phyloP scores from a whole-genome alignment of 495 filamentous ascomycete species.

The Daldinia grandis region DNA sequence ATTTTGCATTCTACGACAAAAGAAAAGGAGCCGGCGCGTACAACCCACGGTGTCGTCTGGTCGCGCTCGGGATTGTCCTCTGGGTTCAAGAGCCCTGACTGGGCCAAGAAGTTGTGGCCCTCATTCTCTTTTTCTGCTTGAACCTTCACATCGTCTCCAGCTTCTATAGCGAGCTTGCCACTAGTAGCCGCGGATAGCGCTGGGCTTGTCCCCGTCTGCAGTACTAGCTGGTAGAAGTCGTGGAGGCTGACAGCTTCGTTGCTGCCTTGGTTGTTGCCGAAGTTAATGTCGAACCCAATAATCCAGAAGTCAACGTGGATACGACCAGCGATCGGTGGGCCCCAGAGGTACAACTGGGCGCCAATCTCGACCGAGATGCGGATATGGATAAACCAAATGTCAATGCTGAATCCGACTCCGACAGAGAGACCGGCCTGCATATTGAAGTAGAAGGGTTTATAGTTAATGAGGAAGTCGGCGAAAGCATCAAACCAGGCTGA shows the following conservation, averaged over 20 bases:
- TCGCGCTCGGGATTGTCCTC: conserved; percentile 9
- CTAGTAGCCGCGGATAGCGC: neutral
- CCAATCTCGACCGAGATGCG: conserved; percentile 49
- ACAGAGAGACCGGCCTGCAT: conserved; percentile 51
- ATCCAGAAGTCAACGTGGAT: conserved; percentile 57
- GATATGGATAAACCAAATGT: conserved; percentile 49
- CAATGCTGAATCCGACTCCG: conserved; percentile 50
- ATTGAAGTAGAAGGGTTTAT: conserved; percentile 57
- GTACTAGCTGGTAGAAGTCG: conserved; percentile 24
- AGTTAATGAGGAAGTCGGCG: conserved; percentile 61
- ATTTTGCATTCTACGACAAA: conserved; percentile 40
- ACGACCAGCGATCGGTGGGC: conserved; percentile 50
- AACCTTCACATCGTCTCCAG: neutral
- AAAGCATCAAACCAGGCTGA: conserved; percentile 56
- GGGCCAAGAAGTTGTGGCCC: conserved; percentile 26
- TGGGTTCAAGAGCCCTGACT: conserved; percentile 20
- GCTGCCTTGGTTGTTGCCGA: conserved; percentile 40
- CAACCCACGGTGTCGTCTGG: conserved; percentile 24
- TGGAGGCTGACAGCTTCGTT: conserved; percentile 2
- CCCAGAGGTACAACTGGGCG: conserved; percentile 50
- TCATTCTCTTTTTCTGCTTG: neutral
- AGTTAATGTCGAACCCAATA: conserved; percentile 55
- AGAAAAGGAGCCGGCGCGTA: conserved; percentile 35
- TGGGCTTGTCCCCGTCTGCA: conserved; percentile 5
- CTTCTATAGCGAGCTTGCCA: neutral